A percentile compares a stretch with the other conserved stretches of the same genome.
phyloP scores from a whole-genome alignment of 192 early-diverging fungal species.

The Geranomyces michiganensis region DNA sequence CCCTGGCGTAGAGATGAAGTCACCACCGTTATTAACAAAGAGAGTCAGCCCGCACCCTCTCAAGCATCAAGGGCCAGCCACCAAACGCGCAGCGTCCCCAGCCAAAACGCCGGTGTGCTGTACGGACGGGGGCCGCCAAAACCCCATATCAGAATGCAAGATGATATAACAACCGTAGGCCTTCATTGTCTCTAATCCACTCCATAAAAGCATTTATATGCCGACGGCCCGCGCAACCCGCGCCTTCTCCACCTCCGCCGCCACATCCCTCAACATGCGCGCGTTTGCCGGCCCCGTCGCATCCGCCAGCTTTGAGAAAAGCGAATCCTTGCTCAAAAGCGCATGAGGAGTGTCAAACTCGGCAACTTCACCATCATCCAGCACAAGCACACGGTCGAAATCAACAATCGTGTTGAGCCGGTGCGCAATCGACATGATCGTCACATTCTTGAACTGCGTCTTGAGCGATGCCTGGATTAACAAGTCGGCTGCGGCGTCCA shows the following conservation, averaged over 20 bases:
- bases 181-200: too few relatives aligned
- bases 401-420: conserved; percentile 54
- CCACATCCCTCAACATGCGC: conserved; percentile 26
- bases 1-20: too few relatives aligned
- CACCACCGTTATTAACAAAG: too few relatives aligned
- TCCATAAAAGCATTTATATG: too few relatives aligned
- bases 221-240: not conserved
- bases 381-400: conserved; percentile 57
- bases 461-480: conserved; percentile 63
- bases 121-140: too few relatives aligned
- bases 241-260: conserved; percentile 16
- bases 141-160: too few relatives aligned
- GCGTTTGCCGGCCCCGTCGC: conserved; percentile 44
- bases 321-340: conserved; percentile 51
- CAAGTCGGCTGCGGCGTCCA: conserved; percentile 73
- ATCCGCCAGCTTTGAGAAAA: conserved; percentile 39
- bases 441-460: conserved; percentile 48
- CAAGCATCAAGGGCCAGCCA: too few relatives aligned
- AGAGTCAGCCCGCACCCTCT: too few relatives aligned
- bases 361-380: conserved; percentile 48
- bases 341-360: conserved; percentile 60
- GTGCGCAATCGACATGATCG: conserved; percentile 79
- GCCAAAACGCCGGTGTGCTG: too few relatives aligned
- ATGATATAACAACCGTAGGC: too few relatives aligned
- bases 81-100: too few relatives aligned